A percentile compares a stretch with the other conserved stretches of the same genome.
These are phyloP conservation scores for Lepiota brunneoincarnata DNA, from an alignment of 768 basidiomycete genomes.

Conservation along the genomic window DNA sequence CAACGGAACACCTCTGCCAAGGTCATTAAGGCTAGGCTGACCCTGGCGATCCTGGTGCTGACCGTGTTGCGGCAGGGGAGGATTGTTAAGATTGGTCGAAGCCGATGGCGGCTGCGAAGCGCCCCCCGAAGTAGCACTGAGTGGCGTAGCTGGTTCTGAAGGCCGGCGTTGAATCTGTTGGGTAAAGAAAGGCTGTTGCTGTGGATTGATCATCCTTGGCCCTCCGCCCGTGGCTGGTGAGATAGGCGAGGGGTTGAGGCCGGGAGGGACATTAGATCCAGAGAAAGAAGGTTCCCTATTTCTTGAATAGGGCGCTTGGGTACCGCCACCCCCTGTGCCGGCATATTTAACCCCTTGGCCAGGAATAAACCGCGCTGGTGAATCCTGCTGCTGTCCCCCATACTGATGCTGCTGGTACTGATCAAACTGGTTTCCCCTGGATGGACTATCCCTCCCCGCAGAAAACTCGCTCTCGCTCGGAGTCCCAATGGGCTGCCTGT, in stretches of 20 bases:
- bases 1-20: constrained; percentile 89
- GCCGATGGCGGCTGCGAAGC: constrained; percentile 20
- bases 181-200: constrained; percentile 44
- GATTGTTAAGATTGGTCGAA: constrained; percentile 3
- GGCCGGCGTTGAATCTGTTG: constrained; percentile 39
- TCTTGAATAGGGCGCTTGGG: constrained; percentile 9
- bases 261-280: background rate
- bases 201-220: constrained; percentile 38
- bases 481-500: constrained; percentile 52
- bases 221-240: constrained; percentile 39
- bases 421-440: constrained; percentile 12
- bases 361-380: constrained; percentile 61
- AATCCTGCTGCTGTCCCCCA: constrained; percentile 28
- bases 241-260: constrained; percentile 44
- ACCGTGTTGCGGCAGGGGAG: constrained; percentile 2
- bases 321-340: constrained; percentile 18
- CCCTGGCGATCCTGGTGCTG: background rate
- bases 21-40: constrained; percentile 40
- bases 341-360: constrained; percentile 64
- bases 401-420: constrained; percentile 24
- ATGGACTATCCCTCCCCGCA: constrained; percentile 41
- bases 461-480: constrained; percentile 63
- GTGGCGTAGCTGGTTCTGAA: constrained; percentile 26
- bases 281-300: constrained; percentile 16
- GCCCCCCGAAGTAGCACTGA: background rate